phyloP scores from a whole-genome alignment of 1,139 yeast genomes.

The Pichia sp. region DNA sequence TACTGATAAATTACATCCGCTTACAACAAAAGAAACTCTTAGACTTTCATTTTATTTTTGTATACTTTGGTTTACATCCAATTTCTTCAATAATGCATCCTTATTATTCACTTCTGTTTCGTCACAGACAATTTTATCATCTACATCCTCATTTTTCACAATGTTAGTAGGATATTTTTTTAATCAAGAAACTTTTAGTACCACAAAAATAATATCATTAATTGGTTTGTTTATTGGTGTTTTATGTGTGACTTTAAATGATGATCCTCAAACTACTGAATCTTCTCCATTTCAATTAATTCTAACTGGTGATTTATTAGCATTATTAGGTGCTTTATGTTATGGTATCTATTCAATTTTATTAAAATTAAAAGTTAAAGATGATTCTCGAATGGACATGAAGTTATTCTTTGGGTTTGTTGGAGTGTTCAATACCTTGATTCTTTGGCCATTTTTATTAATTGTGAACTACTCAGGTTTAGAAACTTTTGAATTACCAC shows the following conservation, averaged over 20 bases:
- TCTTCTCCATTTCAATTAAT: conserved; percentile 29
- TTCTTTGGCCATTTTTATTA: conserved; percentile 80
- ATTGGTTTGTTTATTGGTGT: conserved; percentile 75
- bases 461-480: conserved; percentile 55
- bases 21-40: conserved; percentile 43
- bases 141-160: conserved; percentile 91
- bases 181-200: conserved; percentile 62
- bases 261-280: conserved; percentile 24
- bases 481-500: conserved; percentile 71
- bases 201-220: conserved; percentile 44
- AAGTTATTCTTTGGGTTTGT: conserved; percentile 91
- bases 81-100: conserved; percentile 82
- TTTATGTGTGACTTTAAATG: conserved; percentile 54
- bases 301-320: conserved; percentile 70
- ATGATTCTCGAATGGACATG: conserved; percentile 73
- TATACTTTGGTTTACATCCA: conserved; percentile 83
- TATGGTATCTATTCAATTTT: conserved; percentile 91
- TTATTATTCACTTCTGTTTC: conserved; percentile 86
- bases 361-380: conserved; percentile 63
- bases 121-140: conserved; percentile 83
- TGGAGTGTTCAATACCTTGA: conserved; percentile 69
- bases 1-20: conserved; percentile 22
- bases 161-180: conserved; percentile 72
- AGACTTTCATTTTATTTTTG: conserved; percentile 74
- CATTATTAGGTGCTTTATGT: conserved; percentile 74